Evolutionary conservation across 1,284 basidiomycete genomes (phyloP).

Genomic region (Sporisorium graminicola): DNA sequence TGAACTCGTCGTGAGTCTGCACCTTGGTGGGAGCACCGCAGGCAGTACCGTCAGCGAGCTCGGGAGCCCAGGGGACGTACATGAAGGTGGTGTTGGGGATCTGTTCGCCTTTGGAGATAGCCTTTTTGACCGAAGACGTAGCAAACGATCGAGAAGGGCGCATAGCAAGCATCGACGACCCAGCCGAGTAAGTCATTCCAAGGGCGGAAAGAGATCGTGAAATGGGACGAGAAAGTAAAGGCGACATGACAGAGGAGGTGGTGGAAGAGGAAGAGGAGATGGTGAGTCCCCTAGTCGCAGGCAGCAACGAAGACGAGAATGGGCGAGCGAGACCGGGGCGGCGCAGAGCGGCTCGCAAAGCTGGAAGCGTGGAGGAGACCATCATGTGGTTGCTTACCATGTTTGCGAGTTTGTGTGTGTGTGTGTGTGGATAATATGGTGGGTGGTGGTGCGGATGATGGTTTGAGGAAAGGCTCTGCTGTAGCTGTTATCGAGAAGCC

Average conservation of each 20-base stretch:
- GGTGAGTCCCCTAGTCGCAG: constrained; percentile 42
- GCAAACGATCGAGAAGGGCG: constrained; percentile 13
- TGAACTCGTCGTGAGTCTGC: constrained; percentile 76
- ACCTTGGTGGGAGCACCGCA: constrained; percentile 69
- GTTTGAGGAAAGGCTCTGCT: too few relatives aligned
- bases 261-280: constrained; percentile 20
- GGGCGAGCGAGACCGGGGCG: constrained; percentile 1
- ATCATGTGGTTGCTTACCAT: constrained; percentile 49
- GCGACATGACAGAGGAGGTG: constrained; percentile 3
- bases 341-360: constrained; percentile 15
- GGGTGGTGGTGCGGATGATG: neutral
- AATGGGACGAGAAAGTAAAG: neutral
- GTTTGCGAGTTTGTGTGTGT: constrained; percentile 19
- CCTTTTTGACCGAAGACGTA: constrained; percentile 18
- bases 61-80: constrained; percentile 77
- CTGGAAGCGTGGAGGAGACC: constrained; percentile 6
- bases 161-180: neutral
- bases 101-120: constrained; percentile 73
- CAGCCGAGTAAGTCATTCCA: neutral
- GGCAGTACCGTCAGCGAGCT: constrained; percentile 74
- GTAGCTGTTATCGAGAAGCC: too few relatives aligned
- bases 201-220: neutral
- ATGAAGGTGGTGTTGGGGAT: constrained; percentile 77
- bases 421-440: neutral
- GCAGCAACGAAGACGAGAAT: neutral